Evolutionary conservation across 139 green algal species (phyloP).

Genomic region (Pedinophyceae sp.): DNA sequence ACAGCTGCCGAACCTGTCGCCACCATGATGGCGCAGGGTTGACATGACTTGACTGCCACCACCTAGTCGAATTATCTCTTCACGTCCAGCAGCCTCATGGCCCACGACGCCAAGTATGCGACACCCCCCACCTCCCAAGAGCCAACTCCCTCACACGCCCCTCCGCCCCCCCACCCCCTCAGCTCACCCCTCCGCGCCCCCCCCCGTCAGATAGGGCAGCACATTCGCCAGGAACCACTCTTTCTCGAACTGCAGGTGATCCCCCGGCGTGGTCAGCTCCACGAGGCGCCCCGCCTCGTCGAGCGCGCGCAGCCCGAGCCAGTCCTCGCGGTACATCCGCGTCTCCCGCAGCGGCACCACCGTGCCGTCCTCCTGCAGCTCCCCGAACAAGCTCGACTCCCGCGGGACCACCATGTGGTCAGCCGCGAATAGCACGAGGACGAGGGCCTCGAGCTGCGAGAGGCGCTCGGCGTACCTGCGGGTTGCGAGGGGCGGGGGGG

Average conservation of each 20-base stretch:
- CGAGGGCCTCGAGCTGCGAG: background rate
- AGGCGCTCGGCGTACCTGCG: too few relatives aligned
- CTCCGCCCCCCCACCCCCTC: too few relatives aligned
- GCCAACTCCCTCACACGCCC: too few relatives aligned
- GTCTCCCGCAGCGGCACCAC: conserved; percentile 4
- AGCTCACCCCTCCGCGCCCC: too few relatives aligned
- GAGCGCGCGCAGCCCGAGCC: conserved; percentile 16
- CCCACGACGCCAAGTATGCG: too few relatives aligned
- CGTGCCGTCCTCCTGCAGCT: background rate
- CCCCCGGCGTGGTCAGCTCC: background rate
- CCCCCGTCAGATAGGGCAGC: background rate
- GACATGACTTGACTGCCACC: too few relatives aligned
- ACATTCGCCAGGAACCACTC: background rate
- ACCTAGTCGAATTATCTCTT: too few relatives aligned
- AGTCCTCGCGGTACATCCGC: conserved; percentile 21
- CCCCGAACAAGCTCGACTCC: background rate
- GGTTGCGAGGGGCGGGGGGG: too few relatives aligned
- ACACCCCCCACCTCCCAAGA: too few relatives aligned
- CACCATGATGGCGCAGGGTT: too few relatives aligned
- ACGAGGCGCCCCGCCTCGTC: conserved; percentile 5
- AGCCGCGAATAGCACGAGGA: background rate
- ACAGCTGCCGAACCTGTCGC: too few relatives aligned
- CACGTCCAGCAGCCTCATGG: too few relatives aligned
- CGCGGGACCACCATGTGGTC: background rate
- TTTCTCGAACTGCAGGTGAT: background rate